Base-by-base conservation (phyloP, 768 basidiomycete species). In the Rhizopogon sp. region DNA sequence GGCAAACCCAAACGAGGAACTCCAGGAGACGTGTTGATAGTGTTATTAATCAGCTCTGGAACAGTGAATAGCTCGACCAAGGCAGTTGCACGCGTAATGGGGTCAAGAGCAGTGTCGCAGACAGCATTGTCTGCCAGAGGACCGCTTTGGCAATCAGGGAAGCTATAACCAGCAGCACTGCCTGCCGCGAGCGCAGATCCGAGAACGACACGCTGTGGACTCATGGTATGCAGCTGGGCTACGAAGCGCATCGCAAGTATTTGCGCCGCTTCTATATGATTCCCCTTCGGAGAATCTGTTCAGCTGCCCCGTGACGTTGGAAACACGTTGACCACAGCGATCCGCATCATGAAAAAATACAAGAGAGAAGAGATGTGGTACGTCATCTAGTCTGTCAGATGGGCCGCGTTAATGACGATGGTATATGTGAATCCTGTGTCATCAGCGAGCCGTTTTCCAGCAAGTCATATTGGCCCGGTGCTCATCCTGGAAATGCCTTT, bases 1-100 rank as follows among this genome's bases (percentile, higher is more conserved):
- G 81, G 80, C 25, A 84, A 66, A n/a, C 80, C 81, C 3, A 82
- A 71, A 10, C 81, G 76, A 52, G 80, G 66, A 20, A 82, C 80
- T 29, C 80, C 82, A 6, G 78, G 75, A 5, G 80, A 73, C 0
- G 62, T 54, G 55, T 79, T 82, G 45, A 73, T 76, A 5, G 79
- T 80, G 63, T 82, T 82, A 53, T 65, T 70, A 47, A 78, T 77
- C 54, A 82, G 65, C 58, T 84, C 82, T 14, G 70, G 71, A 33
- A 77, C 70, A 11, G 78, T 82, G 62, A 83, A 79, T 56, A 76
- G 66, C 43, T 70, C 57, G 47, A 83, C 70, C 51, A 83, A 64
- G 14, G 79, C 77, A n/a, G 70, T 67, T 7, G 82, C 82, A 14
- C 82, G 76, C 29, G 76, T 72, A 6, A 71, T 60, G 14, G 78